These are phyloP conservation scores for Raffaelea albimanens DNA, from an alignment of 2,329 filamentous ascomycete species.

Conservation along the genomic window DNA sequence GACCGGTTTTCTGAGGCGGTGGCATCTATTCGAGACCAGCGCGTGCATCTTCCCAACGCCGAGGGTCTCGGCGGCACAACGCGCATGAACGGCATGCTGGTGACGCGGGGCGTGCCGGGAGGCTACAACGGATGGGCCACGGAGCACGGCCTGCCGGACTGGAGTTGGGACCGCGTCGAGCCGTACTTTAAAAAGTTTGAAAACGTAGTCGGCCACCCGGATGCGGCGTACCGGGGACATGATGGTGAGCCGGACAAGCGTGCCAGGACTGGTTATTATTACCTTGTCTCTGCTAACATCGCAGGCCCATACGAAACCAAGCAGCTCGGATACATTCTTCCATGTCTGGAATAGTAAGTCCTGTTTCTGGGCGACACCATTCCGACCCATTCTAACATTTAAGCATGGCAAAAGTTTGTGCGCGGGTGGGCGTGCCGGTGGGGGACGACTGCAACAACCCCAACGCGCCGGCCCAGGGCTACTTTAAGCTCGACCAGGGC, in stretches of 20 bases:
- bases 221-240: conserved; percentile 16
- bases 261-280: too few relatives aligned
- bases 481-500: conserved; percentile 19
- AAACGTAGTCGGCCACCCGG: conserved; percentile 13
- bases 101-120: conserved; percentile 20
- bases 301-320: too few relatives aligned
- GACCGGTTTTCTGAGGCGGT: conserved; percentile 20
- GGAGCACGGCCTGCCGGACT: conserved; percentile 20
- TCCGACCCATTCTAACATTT: too few relatives aligned
- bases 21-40: conserved; percentile 11
- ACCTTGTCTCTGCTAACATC: too few relatives aligned
- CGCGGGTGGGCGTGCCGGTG: conserved; percentile 17
- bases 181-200: conserved; percentile 23
- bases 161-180: conserved; percentile 23
- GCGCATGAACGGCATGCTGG: conserved; percentile 22
- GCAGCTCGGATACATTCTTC: too few relatives aligned
- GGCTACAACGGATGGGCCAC: conserved; percentile 21
- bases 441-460: conserved; percentile 20
- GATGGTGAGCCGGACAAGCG: conserved; percentile 16
- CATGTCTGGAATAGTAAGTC: too few relatives aligned
- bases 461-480: conserved; percentile 17
- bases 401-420: conserved; percentile 15
- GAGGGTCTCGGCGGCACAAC: conserved; percentile 22
- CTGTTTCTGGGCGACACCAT: too few relatives aligned
- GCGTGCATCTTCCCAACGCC: conserved; percentile 14